These are phyloP conservation scores for Metarhizium rileyi DNA, from an alignment of 2,329 filamentous ascomycete genomes.

Conservation along the genomic window DNA sequence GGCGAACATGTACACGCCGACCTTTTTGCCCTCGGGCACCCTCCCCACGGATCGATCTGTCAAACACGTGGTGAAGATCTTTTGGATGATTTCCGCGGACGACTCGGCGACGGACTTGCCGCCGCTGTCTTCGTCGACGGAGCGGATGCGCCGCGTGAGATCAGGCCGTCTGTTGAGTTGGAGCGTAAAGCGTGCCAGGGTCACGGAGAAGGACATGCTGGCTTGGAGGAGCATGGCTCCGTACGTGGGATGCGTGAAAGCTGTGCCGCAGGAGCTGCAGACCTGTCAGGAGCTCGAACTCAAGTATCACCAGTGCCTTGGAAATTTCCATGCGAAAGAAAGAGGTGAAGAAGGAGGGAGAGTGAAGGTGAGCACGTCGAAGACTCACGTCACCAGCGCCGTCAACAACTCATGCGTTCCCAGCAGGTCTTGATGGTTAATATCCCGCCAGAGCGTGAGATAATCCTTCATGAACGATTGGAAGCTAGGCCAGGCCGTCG, in stretches of 20 bases:
- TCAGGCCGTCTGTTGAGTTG: constrained; percentile 73
- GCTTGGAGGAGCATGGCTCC: constrained; percentile 76
- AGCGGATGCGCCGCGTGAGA: constrained; percentile 56
- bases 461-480: constrained; percentile 73
- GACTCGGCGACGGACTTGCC: constrained; percentile 75
- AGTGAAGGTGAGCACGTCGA: neutral
- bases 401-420: constrained; percentile 67
- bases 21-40: constrained; percentile 71
- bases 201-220: constrained; percentile 70
- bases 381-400: constrained; percentile 60
- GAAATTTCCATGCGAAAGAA: neutral
- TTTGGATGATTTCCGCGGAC: constrained; percentile 80
- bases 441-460: constrained; percentile 69
- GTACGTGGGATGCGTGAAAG: constrained; percentile 68
- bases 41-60: constrained; percentile 65
- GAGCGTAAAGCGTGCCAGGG: constrained; percentile 75
- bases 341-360: neutral
- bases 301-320: neutral
- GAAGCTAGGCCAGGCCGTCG: constrained; percentile 66
- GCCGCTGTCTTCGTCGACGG: constrained; percentile 51
- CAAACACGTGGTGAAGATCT: constrained; percentile 83
- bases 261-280: constrained; percentile 67
- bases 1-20: constrained; percentile 84
- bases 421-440: constrained; percentile 65
- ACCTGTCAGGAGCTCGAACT: constrained; percentile 4